Evolutionary conservation across 2,329 filamentous ascomycete species (phyloP), one percentile per base, ranked within the genome.

Genomic region (Mariannaea sp.): DNA sequence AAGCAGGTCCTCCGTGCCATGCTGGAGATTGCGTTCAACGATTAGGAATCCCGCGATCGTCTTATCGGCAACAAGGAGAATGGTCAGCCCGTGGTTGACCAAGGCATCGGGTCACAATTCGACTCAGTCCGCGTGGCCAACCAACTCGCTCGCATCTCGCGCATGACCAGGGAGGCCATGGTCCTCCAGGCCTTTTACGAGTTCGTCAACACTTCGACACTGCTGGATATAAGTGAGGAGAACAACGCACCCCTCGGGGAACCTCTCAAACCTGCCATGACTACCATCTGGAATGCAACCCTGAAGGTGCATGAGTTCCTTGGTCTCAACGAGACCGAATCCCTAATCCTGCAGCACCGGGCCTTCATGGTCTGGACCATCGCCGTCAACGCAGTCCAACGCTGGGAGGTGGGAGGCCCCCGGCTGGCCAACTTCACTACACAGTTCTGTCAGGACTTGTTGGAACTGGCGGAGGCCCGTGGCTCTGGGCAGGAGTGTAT

Each of bases 11-110:
- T 43, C 9, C 60, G 56, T 7, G 35, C 45, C 1, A 57, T 60
- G 7, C 55, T 65, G 5, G 49, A 47, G 2, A 30, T 32, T 9
- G 60, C 62, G 8, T 49, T 62, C 36, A 45, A 36, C 32, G 57
- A 52, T 16, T 65, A 65, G 62, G 59, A 65, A 22, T 57, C 62
- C 16, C 27, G 44, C 33, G 53, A 62, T n/a, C 10, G 5, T 12
- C 10, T 10, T n/a, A 12, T 32, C 29, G 13, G 29, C 29, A n/a
- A 32, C 29, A 6, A 12, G 5, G 29, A 32, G 9, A 6, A 12
- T 4, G 29, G 13, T 12, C 22, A 24, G 22, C 22, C 22, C 8
- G 22, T 24, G 22, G 22, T 8, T 8, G 8, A 24, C 22, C 22
- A 24, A 24, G 22, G 8, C 8, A n/a, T n/a, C 13, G 29, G 29